A percentile compares a stretch with the other conserved stretches of the same genome.
Conservation (phyloP, 768 basidiomycete species). For the Lactarius sp. region DNA sequence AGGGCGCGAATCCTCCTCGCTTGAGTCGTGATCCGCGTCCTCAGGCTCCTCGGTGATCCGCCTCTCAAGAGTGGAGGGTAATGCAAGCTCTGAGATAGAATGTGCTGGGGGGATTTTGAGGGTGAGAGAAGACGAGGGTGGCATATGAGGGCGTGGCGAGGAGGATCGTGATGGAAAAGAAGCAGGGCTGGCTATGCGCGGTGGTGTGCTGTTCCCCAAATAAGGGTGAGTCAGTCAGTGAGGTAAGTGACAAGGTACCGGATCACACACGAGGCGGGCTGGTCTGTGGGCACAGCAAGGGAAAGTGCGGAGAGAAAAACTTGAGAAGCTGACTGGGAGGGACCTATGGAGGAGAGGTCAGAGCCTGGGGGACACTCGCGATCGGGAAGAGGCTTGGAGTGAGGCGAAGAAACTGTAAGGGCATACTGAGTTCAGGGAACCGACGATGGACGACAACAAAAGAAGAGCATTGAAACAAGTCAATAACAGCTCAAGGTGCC, state of each 20-base stretch:
- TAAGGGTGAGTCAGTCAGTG: slow-evolving; percentile 1
- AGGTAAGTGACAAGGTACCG: background rate
- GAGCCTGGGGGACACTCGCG: slow-evolving; percentile 33
- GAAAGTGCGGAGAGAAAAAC: slow-evolving; percentile 30
- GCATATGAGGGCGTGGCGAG: slow-evolving; percentile 20
- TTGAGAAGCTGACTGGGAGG: slow-evolving; percentile 77
- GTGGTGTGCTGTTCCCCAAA: slow-evolving; percentile 1
- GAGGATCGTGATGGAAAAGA: slow-evolving; percentile 25
- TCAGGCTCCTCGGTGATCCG: slow-evolving; percentile 26
- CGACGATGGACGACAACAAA: background rate
- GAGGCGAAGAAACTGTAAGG: slow-evolving; percentile 16
- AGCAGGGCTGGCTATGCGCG: slow-evolving; percentile 7
- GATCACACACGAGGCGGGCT: slow-evolving; percentile 13
- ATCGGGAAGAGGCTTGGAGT: slow-evolving; percentile 13
- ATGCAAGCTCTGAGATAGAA: slow-evolving; percentile 39
- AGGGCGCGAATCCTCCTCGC: slow-evolving; percentile 21
- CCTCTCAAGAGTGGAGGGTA: slow-evolving; percentile 32
- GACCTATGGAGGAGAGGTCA: slow-evolving; percentile 61
- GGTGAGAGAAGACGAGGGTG: slow-evolving; percentile 23
- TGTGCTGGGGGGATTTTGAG: slow-evolving; percentile 50
- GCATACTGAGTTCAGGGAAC: slow-evolving; percentile 19
- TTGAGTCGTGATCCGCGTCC: slow-evolving; percentile 15
- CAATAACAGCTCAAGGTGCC: background rate
- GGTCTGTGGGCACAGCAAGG: slow-evolving; percentile 20
- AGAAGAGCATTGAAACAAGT: slow-evolving; percentile 1